Conservation (phyloP, 1,284 basidiomycete genomes). For the Sanguinoderma infundibulare region DNA sequence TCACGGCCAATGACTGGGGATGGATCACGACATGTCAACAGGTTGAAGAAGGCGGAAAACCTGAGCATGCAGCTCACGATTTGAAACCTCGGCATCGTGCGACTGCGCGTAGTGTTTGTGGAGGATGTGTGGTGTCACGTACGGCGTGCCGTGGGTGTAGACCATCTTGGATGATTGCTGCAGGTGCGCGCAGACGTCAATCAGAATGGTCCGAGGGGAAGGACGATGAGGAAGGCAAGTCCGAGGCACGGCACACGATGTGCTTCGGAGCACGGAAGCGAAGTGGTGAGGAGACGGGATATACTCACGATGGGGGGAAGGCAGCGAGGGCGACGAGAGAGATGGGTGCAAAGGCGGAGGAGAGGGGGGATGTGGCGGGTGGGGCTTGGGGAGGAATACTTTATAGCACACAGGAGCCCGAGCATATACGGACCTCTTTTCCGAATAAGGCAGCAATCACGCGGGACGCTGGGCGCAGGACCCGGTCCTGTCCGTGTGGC, state of each 20-base stretch:
- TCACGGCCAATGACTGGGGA: constrained; percentile 84
- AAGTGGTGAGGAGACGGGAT: neutral
- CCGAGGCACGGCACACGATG: constrained; percentile 6
- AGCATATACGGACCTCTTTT: constrained; percentile 26
- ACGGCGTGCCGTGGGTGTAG: constrained; percentile 70
- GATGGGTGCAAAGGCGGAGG: constrained; percentile 10
- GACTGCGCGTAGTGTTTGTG: constrained; percentile 82
- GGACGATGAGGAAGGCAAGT: constrained; percentile 3
- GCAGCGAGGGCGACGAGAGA: neutral
- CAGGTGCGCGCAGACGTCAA: neutral
- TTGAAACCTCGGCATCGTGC: constrained; percentile 63
- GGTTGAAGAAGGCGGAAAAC: constrained; percentile 1
- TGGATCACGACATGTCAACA: constrained; percentile 13
- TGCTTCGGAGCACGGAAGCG: neutral
- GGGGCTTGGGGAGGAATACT: constrained; percentile 19
- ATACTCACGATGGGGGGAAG: constrained; percentile 10
- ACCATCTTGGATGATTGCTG: constrained; percentile 47
- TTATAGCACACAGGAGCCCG: constrained; percentile 29
- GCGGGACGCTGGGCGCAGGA: constrained; percentile 11
- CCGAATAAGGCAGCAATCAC: constrained; percentile 29
- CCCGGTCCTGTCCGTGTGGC: constrained; percentile 32
- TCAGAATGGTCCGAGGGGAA: constrained; percentile 5
- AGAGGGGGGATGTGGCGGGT: constrained; percentile 20
- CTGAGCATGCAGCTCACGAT: constrained; percentile 49
- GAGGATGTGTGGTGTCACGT: constrained; percentile 84